Percentiles rank a stretch among this genome's conserved stretches.
phyloP scores from a whole-genome alignment of 371 early-diverging fungal genomes.

The Mortierella sp. region DNA sequence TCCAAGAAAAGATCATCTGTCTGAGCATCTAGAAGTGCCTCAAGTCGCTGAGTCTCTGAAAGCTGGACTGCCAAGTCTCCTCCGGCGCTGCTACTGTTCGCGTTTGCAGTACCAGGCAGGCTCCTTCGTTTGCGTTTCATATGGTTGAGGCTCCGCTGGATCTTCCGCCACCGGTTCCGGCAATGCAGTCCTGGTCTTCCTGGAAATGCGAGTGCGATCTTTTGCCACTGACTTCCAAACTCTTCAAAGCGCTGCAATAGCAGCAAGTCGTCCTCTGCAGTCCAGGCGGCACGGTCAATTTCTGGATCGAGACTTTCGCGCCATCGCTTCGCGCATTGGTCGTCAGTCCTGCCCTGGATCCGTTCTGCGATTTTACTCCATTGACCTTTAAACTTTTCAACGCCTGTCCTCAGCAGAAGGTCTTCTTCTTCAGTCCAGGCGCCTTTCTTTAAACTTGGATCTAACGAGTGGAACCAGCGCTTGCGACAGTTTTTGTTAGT shows the following conservation, averaged over 20 bases:
- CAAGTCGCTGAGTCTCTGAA: neutral
- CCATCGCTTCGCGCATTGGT: conserved; percentile 84
- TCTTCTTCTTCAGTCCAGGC: conserved; percentile 83
- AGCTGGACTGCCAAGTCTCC: conserved; percentile 25
- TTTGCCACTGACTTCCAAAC: conserved; percentile 80
- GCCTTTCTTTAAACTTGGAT: conserved; percentile 75
- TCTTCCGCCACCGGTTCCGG: conserved; percentile 79
- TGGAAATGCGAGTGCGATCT: conserved; percentile 74
- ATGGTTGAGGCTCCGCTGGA: conserved; percentile 68
- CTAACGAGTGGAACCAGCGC: conserved; percentile 80
- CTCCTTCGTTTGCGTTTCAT: conserved; percentile 50
- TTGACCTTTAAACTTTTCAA: conserved; percentile 66
- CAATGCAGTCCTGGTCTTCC: conserved; percentile 80
- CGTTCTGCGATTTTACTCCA: conserved; percentile 80
- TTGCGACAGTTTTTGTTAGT: conserved; percentile 82
- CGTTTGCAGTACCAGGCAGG: too few relatives aligned
- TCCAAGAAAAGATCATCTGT: conserved; percentile 8
- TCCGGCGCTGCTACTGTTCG: too few relatives aligned
- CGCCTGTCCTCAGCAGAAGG: conserved; percentile 67
- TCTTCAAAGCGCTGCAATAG: conserved; percentile 68
- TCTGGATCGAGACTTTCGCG: conserved; percentile 76
- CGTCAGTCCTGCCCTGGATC: conserved; percentile 77
- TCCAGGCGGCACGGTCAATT: conserved; percentile 79
- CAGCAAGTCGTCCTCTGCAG: conserved; percentile 69
- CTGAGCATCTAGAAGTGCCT: conserved; percentile 4